These are phyloP conservation scores for Aspergillus pseudonomiae DNA, from an alignment of 2,329 filamentous ascomycete genomes.

Conservation along the genomic window DNA sequence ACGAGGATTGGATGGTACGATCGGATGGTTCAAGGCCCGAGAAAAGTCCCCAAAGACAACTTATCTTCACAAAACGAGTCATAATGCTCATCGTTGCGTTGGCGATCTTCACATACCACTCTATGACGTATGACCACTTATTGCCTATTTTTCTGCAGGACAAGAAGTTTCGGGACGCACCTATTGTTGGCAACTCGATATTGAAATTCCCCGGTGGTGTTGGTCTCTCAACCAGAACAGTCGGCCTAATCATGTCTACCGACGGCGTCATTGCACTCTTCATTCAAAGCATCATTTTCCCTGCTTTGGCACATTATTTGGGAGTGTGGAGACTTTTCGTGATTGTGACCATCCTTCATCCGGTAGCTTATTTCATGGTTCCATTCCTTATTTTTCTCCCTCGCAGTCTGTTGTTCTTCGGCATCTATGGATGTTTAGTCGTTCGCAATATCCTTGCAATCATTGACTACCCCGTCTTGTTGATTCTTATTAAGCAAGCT, in stretches of 20 bases:
- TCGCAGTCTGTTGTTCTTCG: conserved; percentile 55
- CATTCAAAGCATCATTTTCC: conserved; percentile 73
- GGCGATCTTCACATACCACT: conserved; percentile 90
- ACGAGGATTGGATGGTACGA: conserved; percentile 56
- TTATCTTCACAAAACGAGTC: conserved; percentile 65
- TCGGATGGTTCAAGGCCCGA: conserved; percentile 48
- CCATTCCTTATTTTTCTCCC: conserved; percentile 68
- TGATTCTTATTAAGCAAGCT: conserved; percentile 74
- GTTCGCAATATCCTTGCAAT: conserved; percentile 71
- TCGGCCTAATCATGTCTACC: conserved; percentile 69
- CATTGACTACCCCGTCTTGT: conserved; percentile 67
- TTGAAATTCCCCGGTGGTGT: conserved; percentile 67
- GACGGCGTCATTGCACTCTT: conserved; percentile 73
- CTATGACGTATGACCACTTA: conserved; percentile 91
- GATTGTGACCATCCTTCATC: conserved; percentile 66
- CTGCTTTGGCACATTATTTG: conserved; percentile 63
- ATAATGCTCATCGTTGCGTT: conserved; percentile 78
- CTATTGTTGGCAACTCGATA: conserved; percentile 40
- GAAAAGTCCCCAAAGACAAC: conserved; percentile 44
- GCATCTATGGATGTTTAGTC: conserved; percentile 67
- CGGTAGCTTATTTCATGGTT: conserved; percentile 68
- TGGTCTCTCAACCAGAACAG: conserved; percentile 66
- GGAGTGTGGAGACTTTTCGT: conserved; percentile 71
- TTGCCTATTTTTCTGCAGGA: conserved; percentile 93
- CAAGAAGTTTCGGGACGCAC: conserved; percentile 39